Conservation (phyloP, 768 basidiomycete species). For the Trametes elegans region DNA sequence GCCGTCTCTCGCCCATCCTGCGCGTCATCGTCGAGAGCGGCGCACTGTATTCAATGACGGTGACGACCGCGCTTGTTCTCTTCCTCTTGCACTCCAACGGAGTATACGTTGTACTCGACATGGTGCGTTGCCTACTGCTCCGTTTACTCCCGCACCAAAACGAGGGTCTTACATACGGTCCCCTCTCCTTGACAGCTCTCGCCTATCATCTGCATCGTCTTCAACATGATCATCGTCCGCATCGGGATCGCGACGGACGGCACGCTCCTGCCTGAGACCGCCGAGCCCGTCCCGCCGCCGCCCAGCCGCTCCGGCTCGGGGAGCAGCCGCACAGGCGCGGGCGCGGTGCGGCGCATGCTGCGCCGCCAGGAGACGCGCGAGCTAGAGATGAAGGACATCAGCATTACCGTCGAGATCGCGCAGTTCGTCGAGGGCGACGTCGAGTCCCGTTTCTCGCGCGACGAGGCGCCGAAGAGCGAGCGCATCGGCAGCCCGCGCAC, state of each 20-base stretch:
- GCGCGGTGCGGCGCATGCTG: neutral
- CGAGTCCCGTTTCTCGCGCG: neutral
- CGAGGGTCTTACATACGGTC: too few relatives aligned
- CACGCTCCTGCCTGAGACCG: neutral
- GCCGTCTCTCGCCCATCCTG: constrained; percentile 5
- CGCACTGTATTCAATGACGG: constrained; percentile 6
- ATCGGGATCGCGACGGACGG: constrained; percentile 5
- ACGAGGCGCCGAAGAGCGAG: neutral
- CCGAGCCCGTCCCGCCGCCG: neutral
- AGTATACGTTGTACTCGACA: constrained; percentile 4
- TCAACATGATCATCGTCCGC: constrained; percentile 16
- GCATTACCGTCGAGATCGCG: constrained; percentile 13
- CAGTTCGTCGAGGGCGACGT: constrained; percentile 1
- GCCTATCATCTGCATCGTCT: constrained; percentile 10
- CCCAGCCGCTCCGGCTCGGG: neutral
- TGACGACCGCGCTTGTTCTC: neutral
- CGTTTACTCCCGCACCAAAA: too few relatives aligned
- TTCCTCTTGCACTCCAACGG: constrained; percentile 6
- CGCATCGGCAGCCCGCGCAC: neutral
- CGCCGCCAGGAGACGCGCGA: neutral
- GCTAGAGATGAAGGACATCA: constrained; percentile 11
- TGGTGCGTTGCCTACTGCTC: neutral
- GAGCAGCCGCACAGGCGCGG: neutral
- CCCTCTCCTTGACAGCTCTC: constrained; percentile 7
- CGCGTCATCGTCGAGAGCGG: constrained; percentile 14